Percentiles rank a stretch among this genome's conserved stretches.
Evolutionary conservation across 1,284 basidiomycete genomes (phyloP).

Genomic region (Heterobasidion parviporum): DNA sequence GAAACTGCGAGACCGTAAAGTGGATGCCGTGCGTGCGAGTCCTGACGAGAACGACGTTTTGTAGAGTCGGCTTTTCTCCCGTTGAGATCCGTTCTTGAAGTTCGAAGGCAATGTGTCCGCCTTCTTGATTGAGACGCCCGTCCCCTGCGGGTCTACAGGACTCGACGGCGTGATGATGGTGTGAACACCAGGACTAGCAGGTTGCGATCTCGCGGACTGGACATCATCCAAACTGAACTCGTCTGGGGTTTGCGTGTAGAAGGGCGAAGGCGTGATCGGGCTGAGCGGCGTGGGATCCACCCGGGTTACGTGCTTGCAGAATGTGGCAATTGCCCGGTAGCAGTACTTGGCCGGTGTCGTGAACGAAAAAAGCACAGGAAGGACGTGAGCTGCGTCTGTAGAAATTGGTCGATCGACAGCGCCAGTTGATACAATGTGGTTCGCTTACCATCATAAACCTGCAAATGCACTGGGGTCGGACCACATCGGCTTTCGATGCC

Average conservation of each 20-base stretch:
- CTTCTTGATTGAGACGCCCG: neutral
- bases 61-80: neutral
- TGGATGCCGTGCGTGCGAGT: neutral
- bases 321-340: conserved; percentile 63
- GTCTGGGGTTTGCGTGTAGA: conserved; percentile 3
- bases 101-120: neutral
- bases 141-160: neutral
- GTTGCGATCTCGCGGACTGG: neutral
- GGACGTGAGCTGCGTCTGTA: conserved; percentile 63
- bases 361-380: conserved; percentile 79
- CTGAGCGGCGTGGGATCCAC: conserved; percentile 19
- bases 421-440: no score
- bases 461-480: conserved; percentile 87
- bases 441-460: conserved; percentile 68
- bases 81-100: neutral
- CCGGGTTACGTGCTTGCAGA: conserved; percentile 56
- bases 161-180: neutral
- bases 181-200: neutral
- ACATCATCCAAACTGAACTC: neutral
- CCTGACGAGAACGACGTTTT: neutral
- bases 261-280: conserved; percentile 11
- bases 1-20: neutral
- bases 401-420: no score
- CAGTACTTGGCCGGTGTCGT: conserved; percentile 77
- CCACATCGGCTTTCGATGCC: conserved; percentile 56